Evolutionary conservation across 805 yeast genomes (phyloP).

Genomic region (Saccharomycopsis oosterbeekiorum): DNA sequence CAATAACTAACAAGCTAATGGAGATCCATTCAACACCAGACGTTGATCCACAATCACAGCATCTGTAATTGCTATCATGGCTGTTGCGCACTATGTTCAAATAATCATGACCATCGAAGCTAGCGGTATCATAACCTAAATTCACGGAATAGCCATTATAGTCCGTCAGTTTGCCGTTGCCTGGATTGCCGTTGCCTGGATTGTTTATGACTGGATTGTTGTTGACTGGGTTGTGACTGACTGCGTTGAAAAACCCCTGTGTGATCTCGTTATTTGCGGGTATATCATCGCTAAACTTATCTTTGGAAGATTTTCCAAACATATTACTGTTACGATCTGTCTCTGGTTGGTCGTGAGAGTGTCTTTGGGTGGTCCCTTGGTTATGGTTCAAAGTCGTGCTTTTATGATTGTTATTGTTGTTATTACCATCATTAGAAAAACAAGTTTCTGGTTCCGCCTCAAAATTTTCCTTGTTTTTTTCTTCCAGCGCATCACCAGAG

Average conservation of each 20-base stretch:
- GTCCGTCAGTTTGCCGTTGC: neutral
- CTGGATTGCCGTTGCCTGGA: neutral
- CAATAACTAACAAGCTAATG: constrained; percentile 54
- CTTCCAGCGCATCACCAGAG: neutral
- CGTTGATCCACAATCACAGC: constrained; percentile 71
- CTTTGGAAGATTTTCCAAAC: constrained; percentile 11
- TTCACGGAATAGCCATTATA: constrained; percentile 1
- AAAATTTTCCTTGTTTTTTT: neutral
- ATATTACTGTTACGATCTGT: neutral
- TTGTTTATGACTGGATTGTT: too few species aligned
- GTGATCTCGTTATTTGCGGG: neutral
- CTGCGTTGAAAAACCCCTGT: neutral
- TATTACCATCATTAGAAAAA: neutral
- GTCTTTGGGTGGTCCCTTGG: neutral
- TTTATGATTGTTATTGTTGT: neutral
- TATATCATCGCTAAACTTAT: neutral
- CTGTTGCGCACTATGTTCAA: constrained; percentile 23
- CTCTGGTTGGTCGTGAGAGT: neutral
- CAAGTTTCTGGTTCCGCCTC: neutral
- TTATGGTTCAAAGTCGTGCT: neutral
- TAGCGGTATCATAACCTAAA: neutral
- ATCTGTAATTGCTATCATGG: constrained; percentile 46
- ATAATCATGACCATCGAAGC: constrained; percentile 3
- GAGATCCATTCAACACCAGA: constrained; percentile 82
- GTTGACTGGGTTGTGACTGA: too few species aligned